Base-by-base conservation (phyloP, 2,329 filamentous ascomycete species). In the Aspergillus sp. region DNA sequence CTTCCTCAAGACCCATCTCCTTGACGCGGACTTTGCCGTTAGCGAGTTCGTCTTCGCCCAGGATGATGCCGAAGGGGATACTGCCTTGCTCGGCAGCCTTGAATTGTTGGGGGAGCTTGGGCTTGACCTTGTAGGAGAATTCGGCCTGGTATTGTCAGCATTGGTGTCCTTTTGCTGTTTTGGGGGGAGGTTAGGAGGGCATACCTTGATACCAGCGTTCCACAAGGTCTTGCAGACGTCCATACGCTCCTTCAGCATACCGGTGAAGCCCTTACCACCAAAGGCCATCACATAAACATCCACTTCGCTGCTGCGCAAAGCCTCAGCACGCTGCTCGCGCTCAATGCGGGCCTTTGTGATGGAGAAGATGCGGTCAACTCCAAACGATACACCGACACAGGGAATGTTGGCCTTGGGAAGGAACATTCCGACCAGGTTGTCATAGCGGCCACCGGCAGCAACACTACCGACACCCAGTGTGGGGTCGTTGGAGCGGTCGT, bases 221-320 rank as follows among this genome's bases (percentile, higher is more conserved):
- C 91, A 94, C 44, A 97, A 75, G 55, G 77, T 77, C 55, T 82
- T 79, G 50, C 85, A 84, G 33, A 97, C 79, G 22, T 82, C 75
- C 82, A 96, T 90, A 55, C 91, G 85, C 74, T 96, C 86, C 56
- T 83, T 82, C 47, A 95, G 72, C 54, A 94, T 75, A 41, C 88
- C 89, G 13, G 79, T 85, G 68, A 90, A 91, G 17, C 84, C 86
- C 70, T 90, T 91, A 46, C 88, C 86, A 46, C 89, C 90, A 62
- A 96, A 90, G 0, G 90, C 90, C 90, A 97, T 97, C 61, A 97
- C 86, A 69, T 83, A 96, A 41, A 90, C 90, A 63, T 97, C 90
- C 2, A 90, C 85, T 59, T 93, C 86, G 61, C 84, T 89, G 54
- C 78, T 77, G 53, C 86, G 76, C 45, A 83, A 72, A 25, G 71